Evolutionary conservation across 371 early-diverging fungal species (phyloP).

Genomic region (Mucor piriformis): DNA sequence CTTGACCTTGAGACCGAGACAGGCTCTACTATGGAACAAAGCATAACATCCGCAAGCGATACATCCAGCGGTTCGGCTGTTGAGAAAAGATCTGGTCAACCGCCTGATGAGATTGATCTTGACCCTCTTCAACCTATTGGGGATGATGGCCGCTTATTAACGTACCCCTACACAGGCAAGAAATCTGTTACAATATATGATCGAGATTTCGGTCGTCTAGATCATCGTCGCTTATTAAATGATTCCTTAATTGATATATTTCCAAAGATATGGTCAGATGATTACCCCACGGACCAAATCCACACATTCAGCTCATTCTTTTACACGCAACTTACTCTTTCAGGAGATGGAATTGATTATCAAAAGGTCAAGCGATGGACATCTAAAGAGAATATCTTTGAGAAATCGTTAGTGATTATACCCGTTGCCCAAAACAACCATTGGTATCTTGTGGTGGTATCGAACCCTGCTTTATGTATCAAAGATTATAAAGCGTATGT

Average conservation of each 20-base stretch:
- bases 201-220: constrained; percentile 10
- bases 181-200: constrained; percentile 11
- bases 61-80: too few relatives aligned
- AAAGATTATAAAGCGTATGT: neutral
- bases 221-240: constrained; percentile 19
- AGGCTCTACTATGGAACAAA: too few relatives aligned
- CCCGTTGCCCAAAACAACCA: constrained; percentile 23
- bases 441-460: constrained; percentile 20
- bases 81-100: too few relatives aligned
- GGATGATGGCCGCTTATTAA: constrained; percentile 12
- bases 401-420: constrained; percentile 18
- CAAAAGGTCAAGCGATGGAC: constrained; percentile 20
- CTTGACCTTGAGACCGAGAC: too few relatives aligned
- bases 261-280: constrained; percentile 23
- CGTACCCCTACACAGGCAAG: constrained; percentile 16
- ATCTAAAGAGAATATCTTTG: constrained; percentile 14
- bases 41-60: too few relatives aligned
- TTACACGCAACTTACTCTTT: constrained; percentile 9
- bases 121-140: constrained; percentile 5
- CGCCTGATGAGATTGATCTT: constrained; percentile 15
- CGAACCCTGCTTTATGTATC: constrained; percentile 21
- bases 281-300: constrained; percentile 3
- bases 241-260: constrained; percentile 24
- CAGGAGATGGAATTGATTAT: constrained; percentile 1
- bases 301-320: constrained; percentile 27